Conservation (phyloP, 768 basidiomycete species). For the Lentinula sp. region DNA sequence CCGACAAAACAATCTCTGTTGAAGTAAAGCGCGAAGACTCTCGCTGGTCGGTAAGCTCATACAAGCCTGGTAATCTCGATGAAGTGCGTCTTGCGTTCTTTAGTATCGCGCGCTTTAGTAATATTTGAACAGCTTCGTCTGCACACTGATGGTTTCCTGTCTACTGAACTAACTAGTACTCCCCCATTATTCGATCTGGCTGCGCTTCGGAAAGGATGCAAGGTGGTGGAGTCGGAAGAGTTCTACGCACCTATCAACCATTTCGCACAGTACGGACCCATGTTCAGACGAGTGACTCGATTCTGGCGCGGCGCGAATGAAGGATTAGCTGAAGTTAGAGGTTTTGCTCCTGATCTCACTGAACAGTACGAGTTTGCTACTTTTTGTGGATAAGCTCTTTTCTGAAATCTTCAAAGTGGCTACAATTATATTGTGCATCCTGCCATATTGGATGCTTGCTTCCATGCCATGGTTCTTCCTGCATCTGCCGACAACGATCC, state of each 20-base stretch:
- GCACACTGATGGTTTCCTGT: neutral
- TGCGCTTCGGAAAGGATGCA: neutral
- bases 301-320: neutral
- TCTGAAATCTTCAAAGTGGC: neutral
- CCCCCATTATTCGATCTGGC: neutral
- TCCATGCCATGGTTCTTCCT: slow-evolving; percentile 19
- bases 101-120: neutral
- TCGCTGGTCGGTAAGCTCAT: neutral
- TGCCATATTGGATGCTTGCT: slow-evolving; percentile 22
- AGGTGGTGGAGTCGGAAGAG: neutral
- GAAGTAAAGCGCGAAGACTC: neutral
- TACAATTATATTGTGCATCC: slow-evolving; percentile 20
- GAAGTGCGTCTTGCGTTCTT: neutral
- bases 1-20: neutral
- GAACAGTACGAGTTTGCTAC: neutral
- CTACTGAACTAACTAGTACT: neutral
- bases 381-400: neutral
- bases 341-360: slow-evolving; percentile 2
- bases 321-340: slow-evolving; percentile 1
- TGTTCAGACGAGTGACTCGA: neutral
- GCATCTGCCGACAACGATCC: slow-evolving; percentile 14
- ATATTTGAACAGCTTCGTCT: neutral
- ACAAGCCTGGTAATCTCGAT: neutral
- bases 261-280: neutral
- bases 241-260: slow-evolving; percentile 2